Conservation (phyloP, 2,329 filamentous ascomycete species). For the Ilyonectria sp. region DNA sequence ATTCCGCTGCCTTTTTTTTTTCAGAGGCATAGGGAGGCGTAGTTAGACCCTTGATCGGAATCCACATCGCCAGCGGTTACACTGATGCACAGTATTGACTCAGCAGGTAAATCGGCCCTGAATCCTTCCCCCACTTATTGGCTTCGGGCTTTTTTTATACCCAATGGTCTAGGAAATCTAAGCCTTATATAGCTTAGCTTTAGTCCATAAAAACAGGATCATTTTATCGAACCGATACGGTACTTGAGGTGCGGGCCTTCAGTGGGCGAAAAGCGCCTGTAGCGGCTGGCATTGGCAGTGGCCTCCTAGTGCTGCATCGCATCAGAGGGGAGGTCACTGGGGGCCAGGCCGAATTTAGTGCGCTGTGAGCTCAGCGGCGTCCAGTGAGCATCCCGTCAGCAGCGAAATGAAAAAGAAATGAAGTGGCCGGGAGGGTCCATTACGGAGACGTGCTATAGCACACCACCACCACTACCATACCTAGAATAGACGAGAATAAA, state of each 20-base stretch:
- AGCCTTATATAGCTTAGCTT: too few species aligned
- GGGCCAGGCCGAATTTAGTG: background rate
- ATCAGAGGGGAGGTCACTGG: background rate
- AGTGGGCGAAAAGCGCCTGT: background rate
- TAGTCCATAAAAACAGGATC: too few species aligned
- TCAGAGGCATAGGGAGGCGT: conserved; percentile 10
- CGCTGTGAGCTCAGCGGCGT: background rate
- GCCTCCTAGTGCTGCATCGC: background rate
- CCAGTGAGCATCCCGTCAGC: conserved; percentile 1
- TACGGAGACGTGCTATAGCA: background rate
- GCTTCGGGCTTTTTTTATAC: too few species aligned
- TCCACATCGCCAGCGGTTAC: background rate
- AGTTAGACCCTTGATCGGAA: background rate
- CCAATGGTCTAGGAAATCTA: too few species aligned
- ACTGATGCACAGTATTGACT: too few species aligned
- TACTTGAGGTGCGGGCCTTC: background rate
- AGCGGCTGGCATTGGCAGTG: background rate
- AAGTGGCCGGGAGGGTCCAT: background rate
- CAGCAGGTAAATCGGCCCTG: too few species aligned
- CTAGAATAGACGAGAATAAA: background rate
- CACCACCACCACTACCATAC: background rate
- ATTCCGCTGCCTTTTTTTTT: background rate
- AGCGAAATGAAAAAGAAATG: conserved; percentile 6
- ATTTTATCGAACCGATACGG: too few species aligned
- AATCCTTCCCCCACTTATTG: too few species aligned